Conservation (phyloP, 352 stramenopile species). For the Phytophthora foliorum region DNA sequence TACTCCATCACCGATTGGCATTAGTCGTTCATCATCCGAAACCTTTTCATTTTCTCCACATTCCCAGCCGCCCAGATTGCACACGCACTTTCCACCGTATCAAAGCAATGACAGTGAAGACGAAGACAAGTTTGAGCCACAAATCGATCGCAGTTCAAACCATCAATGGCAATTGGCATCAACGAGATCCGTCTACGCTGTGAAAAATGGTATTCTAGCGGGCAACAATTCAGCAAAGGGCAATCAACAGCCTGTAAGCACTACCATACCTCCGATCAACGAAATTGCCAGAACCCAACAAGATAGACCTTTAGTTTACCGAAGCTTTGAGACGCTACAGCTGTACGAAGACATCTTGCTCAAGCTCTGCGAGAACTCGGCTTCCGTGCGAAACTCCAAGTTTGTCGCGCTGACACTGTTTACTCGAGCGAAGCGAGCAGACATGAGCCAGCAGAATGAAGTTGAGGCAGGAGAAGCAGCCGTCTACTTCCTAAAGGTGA, state of each 20-base stretch:
- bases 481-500: slow-evolving; percentile 62
- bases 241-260: slow-evolving; percentile 44
- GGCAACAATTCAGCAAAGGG: slow-evolving; percentile 21
- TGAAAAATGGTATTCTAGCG: slow-evolving; percentile 27
- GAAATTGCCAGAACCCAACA: slow-evolving; percentile 6
- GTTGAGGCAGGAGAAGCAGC: slow-evolving; percentile 24
- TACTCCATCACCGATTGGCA: slow-evolving; percentile 2
- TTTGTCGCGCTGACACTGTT: slow-evolving; percentile 76
- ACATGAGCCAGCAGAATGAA: slow-evolving; percentile 20
- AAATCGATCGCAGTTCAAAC: background rate
- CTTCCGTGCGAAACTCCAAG: slow-evolving; percentile 47
- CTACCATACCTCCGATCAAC: background rate
- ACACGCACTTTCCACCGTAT: background rate
- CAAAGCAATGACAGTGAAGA: slow-evolving; percentile 28
- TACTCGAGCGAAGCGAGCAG: slow-evolving; percentile 18
- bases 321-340: slow-evolving; percentile 42
- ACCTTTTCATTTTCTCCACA: slow-evolving; percentile 24
- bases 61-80: background rate
- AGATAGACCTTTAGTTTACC: slow-evolving; percentile 37
- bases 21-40: slow-evolving; percentile 27
- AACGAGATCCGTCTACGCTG: slow-evolving; percentile 14
- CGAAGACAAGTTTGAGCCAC: slow-evolving; percentile 27
- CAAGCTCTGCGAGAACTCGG: slow-evolving; percentile 62
- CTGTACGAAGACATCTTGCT: slow-evolving; percentile 66
- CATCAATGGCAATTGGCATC: background rate